Evolutionary conservation across 768 basidiomycete genomes (phyloP).

Genomic region (Hygrophorus pudorinus): DNA sequence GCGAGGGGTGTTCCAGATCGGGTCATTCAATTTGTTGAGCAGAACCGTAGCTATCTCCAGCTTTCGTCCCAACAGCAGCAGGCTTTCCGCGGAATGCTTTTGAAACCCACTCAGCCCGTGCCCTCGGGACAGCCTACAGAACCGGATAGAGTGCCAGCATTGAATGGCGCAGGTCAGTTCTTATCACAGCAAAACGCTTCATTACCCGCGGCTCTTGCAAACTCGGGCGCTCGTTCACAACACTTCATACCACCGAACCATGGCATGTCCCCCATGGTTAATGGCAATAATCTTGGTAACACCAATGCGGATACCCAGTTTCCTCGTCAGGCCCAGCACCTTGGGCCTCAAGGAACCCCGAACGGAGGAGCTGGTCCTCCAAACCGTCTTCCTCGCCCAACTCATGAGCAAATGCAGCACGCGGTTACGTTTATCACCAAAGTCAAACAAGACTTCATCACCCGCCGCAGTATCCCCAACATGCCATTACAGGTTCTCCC

Average conservation of each 20-base stretch:
- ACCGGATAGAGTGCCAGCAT: not conserved
- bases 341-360: too few relatives aligned
- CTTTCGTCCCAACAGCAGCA: constrained; percentile 2
- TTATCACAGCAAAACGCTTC: too few relatives aligned
- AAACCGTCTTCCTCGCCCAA: constrained; percentile 10
- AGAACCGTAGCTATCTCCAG: constrained; percentile 38
- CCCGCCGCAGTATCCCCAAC: constrained; percentile 22
- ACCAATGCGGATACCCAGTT: constrained; percentile 12
- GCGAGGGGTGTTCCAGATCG: constrained; percentile 36
- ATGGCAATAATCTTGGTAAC: not conserved
- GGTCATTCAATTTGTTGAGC: constrained; percentile 49
- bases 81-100: not conserved
- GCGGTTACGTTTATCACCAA: constrained; percentile 19
- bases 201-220: too few relatives aligned
- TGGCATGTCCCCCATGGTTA: constrained; percentile 1
- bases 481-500: constrained; percentile 32
- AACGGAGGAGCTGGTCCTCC: not conserved
- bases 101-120: not conserved
- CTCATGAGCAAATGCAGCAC: constrained; percentile 24
- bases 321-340: not conserved
- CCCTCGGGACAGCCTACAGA: not conserved
- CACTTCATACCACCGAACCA: constrained; percentile 8
- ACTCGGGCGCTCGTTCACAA: not conserved
- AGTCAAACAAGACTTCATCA: constrained; percentile 24
- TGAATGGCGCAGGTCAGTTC: too few relatives aligned